These are phyloP conservation scores for Talaromyces adpressus DNA, from an alignment of 495 filamentous ascomycete species.

Conservation along the genomic window DNA sequence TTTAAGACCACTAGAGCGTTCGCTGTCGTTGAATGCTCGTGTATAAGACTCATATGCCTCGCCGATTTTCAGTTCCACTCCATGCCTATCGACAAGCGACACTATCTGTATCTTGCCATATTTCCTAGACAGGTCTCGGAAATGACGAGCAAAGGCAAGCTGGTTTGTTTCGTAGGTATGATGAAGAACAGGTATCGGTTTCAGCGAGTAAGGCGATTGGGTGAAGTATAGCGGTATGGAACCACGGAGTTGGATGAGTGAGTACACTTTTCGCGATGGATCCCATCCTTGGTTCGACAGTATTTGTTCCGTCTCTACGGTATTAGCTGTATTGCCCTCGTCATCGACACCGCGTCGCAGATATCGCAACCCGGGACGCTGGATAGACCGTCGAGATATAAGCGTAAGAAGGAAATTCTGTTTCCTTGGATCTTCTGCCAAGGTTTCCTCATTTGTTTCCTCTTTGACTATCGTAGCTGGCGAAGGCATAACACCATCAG, in stretches of 20 bases:
- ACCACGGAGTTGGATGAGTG: slow-evolving; percentile 77
- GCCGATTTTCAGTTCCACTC: slow-evolving; percentile 70
- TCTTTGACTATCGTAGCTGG: background rate
- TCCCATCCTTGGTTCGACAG: slow-evolving; percentile 62
- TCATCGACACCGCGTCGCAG: slow-evolving; percentile 89
- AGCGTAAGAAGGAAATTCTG: slow-evolving; percentile 67
- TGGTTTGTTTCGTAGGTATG: slow-evolving; percentile 72
- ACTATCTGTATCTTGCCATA: slow-evolving; percentile 78
- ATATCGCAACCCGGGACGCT: slow-evolving; percentile 82
- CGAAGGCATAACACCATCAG: background rate
- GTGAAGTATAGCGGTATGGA: slow-evolving; percentile 92
- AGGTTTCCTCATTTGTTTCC: slow-evolving; percentile 6
- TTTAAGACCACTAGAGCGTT: slow-evolving; percentile 42
- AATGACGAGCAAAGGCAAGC: slow-evolving; percentile 71
- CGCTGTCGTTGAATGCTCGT: slow-evolving; percentile 53
- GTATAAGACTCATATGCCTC: slow-evolving; percentile 65
- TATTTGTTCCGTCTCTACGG: slow-evolving; percentile 90
- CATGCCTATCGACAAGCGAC: slow-evolving; percentile 80
- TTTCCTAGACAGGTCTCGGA: slow-evolving; percentile 51
- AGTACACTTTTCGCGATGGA: slow-evolving; percentile 57
- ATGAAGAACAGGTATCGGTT: slow-evolving; percentile 74
- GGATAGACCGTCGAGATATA: slow-evolving; percentile 76
- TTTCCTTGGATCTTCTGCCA: slow-evolving; percentile 15
- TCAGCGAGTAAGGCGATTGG: slow-evolving; percentile 86
- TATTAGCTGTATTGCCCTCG: slow-evolving; percentile 79